Base-by-base conservation (phyloP, 2,329 filamentous ascomycete species). In the Ophiocordyceps camponoti-saundersi region DNA sequence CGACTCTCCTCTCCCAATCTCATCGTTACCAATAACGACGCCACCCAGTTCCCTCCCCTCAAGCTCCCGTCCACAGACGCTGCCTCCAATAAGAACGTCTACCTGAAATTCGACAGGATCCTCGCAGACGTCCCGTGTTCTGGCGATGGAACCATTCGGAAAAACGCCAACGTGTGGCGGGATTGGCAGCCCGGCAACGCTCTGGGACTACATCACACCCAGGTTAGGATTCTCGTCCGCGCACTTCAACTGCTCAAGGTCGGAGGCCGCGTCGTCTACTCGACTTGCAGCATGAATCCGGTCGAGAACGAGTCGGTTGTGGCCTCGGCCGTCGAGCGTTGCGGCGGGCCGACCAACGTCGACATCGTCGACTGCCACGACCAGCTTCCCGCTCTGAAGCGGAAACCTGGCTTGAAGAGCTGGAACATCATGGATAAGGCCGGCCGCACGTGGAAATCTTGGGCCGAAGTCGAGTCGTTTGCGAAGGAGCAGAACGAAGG, bases 281-380 rank as follows among this genome's bases (percentile, higher is more conserved):
- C 90, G 3, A 98, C 92, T 20, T 98, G 92, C 73, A 95, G 88
- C 64, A 87, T 98, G 85, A 98, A 98, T 66, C 92, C 92, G 0
- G 79, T 96, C 26, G 92, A 98, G 69, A 95, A 98, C 58, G 92
- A 98, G 66, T 82, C 92, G 7, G 88, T 96, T 16, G 71, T 98
- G 50, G 80, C 85, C 1, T 82, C 83, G 23, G 92, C 92, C 12
- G 89, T 98, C 55, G 83, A 88, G 55, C 77, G 89, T 48, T 96
- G 89, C 57, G 92, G 92, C 51, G 92, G 92, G 3, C 65, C 77
- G 4, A 72, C 75, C 15, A 92, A 89, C 59, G 83, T 98, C 45
- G 76, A 83, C 53, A 80, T 98, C 42, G 64, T 96, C 48, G 87
- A 95, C 62, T 92, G 84, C 65, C 83, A 79, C 58, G 73, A 85